These are phyloP conservation scores for Crinitomyces ghanaensis DNA, from an alignment of 805 yeast genomes.

Conservation along the genomic window DNA sequence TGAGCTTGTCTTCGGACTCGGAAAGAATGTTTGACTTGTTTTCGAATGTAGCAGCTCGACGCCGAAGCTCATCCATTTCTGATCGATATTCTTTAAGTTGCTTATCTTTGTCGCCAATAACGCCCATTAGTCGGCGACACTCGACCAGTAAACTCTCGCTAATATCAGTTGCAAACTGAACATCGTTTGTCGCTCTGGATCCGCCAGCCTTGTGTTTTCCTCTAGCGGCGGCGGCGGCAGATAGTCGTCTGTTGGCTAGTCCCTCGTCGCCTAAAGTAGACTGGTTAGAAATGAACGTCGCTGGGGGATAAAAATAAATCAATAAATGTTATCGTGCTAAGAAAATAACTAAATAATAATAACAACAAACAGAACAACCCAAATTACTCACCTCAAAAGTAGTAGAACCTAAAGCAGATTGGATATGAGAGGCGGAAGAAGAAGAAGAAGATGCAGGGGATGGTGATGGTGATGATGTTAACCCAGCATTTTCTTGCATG, in stretches of 20 bases:
- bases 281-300: slow-evolving; percentile 7
- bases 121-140: slow-evolving; percentile 23
- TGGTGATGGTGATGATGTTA: not conserved
- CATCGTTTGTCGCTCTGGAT: slow-evolving; percentile 15
- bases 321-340: not conserved
- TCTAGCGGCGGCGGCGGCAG: slow-evolving; percentile 1
- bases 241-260: not conserved
- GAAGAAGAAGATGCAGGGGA: not conserved
- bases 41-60: slow-evolving; percentile 14
- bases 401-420: not conserved
- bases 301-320: not conserved
- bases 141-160: slow-evolving; percentile 24
- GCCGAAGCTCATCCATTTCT: slow-evolving; percentile 13
- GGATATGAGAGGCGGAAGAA: not conserved
- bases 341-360: not conserved
- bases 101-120: slow-evolving; percentile 15
- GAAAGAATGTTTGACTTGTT: slow-evolving; percentile 13
- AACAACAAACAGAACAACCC: not conserved
- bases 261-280: slow-evolving; percentile 2
- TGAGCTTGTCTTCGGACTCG: slow-evolving; percentile 16
- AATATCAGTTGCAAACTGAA: slow-evolving; percentile 24
- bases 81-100: slow-evolving; percentile 10
- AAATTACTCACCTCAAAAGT: not conserved
- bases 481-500: slow-evolving; percentile 2
- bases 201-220: not conserved